phyloP scores from a whole-genome alignment of 2,329 filamentous ascomycete species.

The Acephala macrosclerotiorum region DNA sequence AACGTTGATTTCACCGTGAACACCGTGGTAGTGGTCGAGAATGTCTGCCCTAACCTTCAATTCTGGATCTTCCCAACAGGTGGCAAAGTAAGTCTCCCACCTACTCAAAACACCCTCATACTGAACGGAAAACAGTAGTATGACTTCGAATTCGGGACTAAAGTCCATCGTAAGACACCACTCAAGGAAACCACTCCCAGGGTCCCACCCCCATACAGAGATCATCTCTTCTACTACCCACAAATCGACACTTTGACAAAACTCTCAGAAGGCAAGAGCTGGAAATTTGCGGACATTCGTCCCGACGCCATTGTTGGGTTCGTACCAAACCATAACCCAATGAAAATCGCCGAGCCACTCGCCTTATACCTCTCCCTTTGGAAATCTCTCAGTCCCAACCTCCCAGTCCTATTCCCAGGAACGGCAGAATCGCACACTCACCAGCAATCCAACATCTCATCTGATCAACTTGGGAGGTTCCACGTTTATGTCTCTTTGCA shows the following conservation, averaged over 20 bases:
- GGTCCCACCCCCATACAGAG: slow-evolving; percentile 49
- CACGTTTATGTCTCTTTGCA: slow-evolving; percentile 40
- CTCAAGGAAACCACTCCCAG: slow-evolving; percentile 49
- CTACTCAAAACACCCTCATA: background rate
- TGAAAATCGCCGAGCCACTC: slow-evolving; percentile 50
- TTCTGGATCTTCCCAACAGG: slow-evolving; percentile 51
- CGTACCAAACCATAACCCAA: slow-evolving; percentile 51
- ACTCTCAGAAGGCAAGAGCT: slow-evolving; percentile 47
- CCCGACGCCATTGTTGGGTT: slow-evolving; percentile 46
- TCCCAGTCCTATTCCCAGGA: slow-evolving; percentile 39
- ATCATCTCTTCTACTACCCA: slow-evolving; percentile 53
- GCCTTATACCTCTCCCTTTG: slow-evolving; percentile 48
- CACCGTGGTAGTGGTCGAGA: slow-evolving; percentile 47
- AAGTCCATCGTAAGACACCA: slow-evolving; percentile 35
- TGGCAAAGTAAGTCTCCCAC: slow-evolving; percentile 47
- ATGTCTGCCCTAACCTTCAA: slow-evolving; percentile 46
- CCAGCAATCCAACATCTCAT: slow-evolving; percentile 45
- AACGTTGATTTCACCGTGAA: slow-evolving; percentile 30
- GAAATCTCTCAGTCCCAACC: slow-evolving; percentile 34
- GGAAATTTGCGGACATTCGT: slow-evolving; percentile 52
- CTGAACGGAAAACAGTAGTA: background rate
- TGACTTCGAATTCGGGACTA: background rate
- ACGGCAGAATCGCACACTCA: slow-evolving; percentile 25
- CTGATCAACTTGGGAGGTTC: slow-evolving; percentile 37
- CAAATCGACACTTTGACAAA: slow-evolving; percentile 50